Evolutionary conservation across 2,329 filamentous ascomycete species (phyloP), one percentile per base, ranked within the genome.

Genomic region (Colletotrichum limetticola): DNA sequence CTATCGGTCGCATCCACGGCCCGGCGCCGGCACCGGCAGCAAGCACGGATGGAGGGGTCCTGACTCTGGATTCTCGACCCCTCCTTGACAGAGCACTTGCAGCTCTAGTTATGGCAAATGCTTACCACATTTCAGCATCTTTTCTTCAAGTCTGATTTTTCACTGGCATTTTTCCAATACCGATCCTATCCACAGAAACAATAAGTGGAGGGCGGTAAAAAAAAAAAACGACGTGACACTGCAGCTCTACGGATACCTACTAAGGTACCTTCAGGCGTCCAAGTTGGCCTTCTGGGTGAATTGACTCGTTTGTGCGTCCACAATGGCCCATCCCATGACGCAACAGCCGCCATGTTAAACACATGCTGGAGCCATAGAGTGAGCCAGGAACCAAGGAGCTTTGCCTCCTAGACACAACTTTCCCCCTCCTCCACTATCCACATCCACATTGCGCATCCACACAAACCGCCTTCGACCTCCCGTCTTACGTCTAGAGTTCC

Each of bases 321-420:
- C 58, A 58, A 68, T 62, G 62, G 37, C 52, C 58, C 60, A 55
- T 68, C 59, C 16, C 66, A 69, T 72, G 70, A 72, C 70, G 66
- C 67, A 72, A 69, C 69, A 63, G 65, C 63, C 42, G 19, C 42
- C 42, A 22, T 49, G 0, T 49, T 49, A 49, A 49, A 49, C 42
- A 49, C 42, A 49, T 49, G 42, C 42, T 49, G 42, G 42, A 22
- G 19, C 42, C 42, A 49, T 8, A 49, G 42, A 49, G 19, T 5
- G 42, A 49, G 19, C 42, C 16, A 49, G 42, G 42, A 49, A 11
- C 19, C 7, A n/a, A 49, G 8, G 42, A 49, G 42, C 42, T 49
- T 66, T 42, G 26, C 28, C 35, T 66, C 35, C 12, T 26, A 22
- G 22, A 46, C 42, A 49, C 42, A 32, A 55, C n/a, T 46, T n/a